These are phyloP conservation scores for Stemphylium beticola DNA, from an alignment of 2,329 filamentous ascomycete genomes.

Conservation along the genomic window DNA sequence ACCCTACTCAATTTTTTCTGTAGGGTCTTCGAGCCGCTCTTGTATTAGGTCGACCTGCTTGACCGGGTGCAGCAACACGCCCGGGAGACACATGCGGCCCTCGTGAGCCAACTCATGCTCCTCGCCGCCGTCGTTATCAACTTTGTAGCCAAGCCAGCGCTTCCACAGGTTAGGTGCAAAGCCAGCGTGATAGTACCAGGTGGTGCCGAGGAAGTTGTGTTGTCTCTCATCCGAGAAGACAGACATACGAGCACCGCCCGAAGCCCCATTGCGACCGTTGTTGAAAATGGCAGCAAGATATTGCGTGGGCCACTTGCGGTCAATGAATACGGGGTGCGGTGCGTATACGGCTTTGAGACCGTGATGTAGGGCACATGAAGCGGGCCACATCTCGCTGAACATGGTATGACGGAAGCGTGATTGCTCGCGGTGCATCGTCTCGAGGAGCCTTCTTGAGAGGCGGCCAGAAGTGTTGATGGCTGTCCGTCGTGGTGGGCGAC, in stretches of 20 bases:
- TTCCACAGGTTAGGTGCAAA: constrained; percentile 62
- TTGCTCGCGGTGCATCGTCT: constrained; percentile 77
- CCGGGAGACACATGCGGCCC: constrained; percentile 58
- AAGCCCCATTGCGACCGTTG: constrained; percentile 59
- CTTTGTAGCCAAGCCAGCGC: constrained; percentile 61
- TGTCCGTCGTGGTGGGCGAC: constrained; percentile 69
- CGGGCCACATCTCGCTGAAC: constrained; percentile 82
- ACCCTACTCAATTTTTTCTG: not conserved
- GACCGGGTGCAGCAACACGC: constrained; percentile 57
- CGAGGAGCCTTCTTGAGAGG: constrained; percentile 68
- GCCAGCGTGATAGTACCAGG: constrained; percentile 61
- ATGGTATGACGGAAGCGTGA: constrained; percentile 71
- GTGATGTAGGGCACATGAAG: constrained; percentile 73
- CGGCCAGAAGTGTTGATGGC: constrained; percentile 76
- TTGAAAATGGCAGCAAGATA: constrained; percentile 64
- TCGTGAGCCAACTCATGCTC: constrained; percentile 53
- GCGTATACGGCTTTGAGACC: constrained; percentile 77
- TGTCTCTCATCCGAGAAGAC: constrained; percentile 60
- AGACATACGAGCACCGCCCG: constrained; percentile 55
- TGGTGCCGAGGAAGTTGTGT: constrained; percentile 61
- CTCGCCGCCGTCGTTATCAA: constrained; percentile 58
- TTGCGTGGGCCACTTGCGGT: constrained; percentile 61
- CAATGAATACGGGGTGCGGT: constrained; percentile 64
- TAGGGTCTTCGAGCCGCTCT: constrained; percentile 33
- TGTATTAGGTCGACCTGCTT: constrained; percentile 58